Conservation (phyloP, 257 asterid genomes). For the Vinca minor region DNA sequence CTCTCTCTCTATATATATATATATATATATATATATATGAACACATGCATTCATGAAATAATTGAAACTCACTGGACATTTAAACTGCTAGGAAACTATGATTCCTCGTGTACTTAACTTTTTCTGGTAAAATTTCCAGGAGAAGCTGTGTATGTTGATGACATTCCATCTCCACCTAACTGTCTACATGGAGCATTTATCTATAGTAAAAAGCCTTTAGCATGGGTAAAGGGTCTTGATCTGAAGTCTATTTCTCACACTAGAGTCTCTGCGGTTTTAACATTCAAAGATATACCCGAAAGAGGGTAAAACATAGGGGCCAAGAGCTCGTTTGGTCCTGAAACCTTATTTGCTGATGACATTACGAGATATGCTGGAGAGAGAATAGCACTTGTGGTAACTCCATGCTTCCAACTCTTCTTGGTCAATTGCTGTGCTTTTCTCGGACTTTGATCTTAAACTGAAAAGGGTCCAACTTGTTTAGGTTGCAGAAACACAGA, state of each 20-base stretch:
- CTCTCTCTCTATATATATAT: neutral
- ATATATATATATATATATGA: too few species aligned
- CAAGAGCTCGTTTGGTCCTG: conserved; percentile 29
- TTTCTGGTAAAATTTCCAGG: conserved; percentile 33
- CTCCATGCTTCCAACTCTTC: neutral
- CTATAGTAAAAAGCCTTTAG: conserved; percentile 52
- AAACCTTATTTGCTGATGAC: conserved; percentile 52
- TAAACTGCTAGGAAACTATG: too few species aligned
- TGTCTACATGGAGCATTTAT: conserved; percentile 61
- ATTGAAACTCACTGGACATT: neutral
- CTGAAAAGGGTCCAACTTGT: conserved; percentile 1
- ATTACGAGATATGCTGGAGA: conserved; percentile 52
- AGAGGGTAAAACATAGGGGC: conserved; percentile 51
- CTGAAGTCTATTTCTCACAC: conserved; percentile 17
- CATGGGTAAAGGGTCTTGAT: conserved; percentile 38
- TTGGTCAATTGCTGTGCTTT: neutral
- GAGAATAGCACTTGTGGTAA: conserved; percentile 59
- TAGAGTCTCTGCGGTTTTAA: conserved; percentile 31
- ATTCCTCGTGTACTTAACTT: neutral
- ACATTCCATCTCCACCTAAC: conserved; percentile 61
- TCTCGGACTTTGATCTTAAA: neutral
- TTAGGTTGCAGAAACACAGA: conserved; percentile 56
- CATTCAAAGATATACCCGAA: conserved; percentile 51
- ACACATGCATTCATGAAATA: too few species aligned
- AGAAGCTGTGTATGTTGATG: conserved; percentile 71